Evolutionary conservation across 257 asterid genomes (phyloP), one percentile per base, ranked within the genome.

Genomic region (Dorcoceras hygrometricum): DNA sequence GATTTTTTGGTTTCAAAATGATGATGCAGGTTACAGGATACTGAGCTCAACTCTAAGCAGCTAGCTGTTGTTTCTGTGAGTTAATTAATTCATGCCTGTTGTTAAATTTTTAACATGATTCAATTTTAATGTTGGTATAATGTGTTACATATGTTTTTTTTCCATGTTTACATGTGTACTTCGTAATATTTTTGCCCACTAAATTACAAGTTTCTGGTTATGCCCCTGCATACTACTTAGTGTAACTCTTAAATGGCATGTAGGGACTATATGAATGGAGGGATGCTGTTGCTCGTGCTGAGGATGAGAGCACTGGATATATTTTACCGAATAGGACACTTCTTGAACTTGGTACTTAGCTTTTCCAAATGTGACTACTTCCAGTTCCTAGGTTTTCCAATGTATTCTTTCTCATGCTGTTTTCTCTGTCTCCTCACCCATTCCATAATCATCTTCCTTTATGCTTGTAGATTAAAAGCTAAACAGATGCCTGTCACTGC

Each of bases 301-400:
- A 94, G 76, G 99, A 94, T 79, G 99, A 94, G 84, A 94, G 99
- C 84, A 94, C 99, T 58, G 99, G 99, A 63, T 94, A 82, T 81
- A 71, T 94, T 61, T 73, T 94, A 76, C 99, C 99, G 3, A 94
- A 94, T 74, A 84, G 87, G 79, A 83, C 84, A 51, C 99, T 94
- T 64, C 72, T 87, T 65, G 97, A 94, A 78, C 87, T 94, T 72
- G 98, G 98, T 92, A 83, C 48, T 51, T 53, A 18, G 25, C 71
- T 32, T 31, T 71, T 67, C 34, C 63, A 57, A 53, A 32, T 31
- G 65, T 59, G 51, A 60, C 62, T 64, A 9, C 28, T 31, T 77
- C 23, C 63, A 62, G 57, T 50, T 68, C 54, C 36, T 65, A 54
- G 61, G 56, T 71, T 60, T 50, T 62, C 63, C 62, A 51, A 25